Evolutionary conservation across 192 early-diverging fungal species (phyloP).

Genomic region (Coemansia pectinata): DNA sequence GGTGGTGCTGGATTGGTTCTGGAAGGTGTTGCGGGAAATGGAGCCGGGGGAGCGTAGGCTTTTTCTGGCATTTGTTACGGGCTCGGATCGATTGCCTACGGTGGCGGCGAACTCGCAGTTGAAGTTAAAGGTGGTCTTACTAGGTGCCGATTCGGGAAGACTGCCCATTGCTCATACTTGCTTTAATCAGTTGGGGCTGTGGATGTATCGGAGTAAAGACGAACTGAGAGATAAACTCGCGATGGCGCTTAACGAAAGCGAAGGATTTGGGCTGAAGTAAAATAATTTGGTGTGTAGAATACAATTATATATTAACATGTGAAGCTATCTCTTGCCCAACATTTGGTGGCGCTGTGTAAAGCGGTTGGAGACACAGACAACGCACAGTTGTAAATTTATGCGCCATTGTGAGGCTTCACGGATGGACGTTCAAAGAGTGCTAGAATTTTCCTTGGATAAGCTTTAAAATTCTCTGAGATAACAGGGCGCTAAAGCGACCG

Average conservation of each 20-base stretch:
- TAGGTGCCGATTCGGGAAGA: conserved; percentile 62
- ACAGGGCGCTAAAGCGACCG: no score
- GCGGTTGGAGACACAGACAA: no score
- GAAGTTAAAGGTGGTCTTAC: conserved; percentile 69
- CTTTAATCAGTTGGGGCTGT: conserved; percentile 88
- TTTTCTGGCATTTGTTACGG: conserved; percentile 87
- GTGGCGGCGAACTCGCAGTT: conserved; percentile 62
- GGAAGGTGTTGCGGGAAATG: conserved; percentile 76
- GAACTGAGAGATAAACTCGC: conserved; percentile 69
- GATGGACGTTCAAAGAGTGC: no score
- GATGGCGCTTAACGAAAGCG: conserved; percentile 76
- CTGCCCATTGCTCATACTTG: conserved; percentile 93
- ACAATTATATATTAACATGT: no score
- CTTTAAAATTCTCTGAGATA: no score
- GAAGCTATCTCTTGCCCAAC: no score
- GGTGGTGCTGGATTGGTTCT: conserved; percentile 68
- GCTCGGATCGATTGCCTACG: conserved; percentile 88
- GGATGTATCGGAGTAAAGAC: conserved; percentile 67
- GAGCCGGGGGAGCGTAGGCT: conserved; percentile 63
- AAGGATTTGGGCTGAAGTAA: conserved; percentile 75
- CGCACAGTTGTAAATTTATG: no score
- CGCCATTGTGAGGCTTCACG: no score
- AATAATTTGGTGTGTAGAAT: no score
- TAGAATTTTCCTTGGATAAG: no score
- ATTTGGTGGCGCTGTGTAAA: no score